These are phyloP conservation scores for Fraxinus greggii DNA, from an alignment of 305 asterid species.

Conservation along the genomic window DNA sequence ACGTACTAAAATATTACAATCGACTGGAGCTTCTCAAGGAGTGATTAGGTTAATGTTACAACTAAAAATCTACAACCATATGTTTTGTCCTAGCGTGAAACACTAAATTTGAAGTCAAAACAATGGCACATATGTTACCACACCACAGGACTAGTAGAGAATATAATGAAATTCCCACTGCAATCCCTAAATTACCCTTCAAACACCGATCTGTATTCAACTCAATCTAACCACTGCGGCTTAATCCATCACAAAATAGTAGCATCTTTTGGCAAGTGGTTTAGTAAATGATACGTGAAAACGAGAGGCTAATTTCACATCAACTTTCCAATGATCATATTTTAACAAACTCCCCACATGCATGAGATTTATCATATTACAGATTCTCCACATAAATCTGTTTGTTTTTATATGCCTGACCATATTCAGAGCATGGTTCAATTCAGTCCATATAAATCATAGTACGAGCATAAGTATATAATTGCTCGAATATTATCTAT, in stretches of 20 bases:
- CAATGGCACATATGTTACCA: not conserved
- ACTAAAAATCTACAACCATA: not conserved
- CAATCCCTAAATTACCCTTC: not conserved
- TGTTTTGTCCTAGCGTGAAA: not conserved
- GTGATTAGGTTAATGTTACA: too few relatives aligned
- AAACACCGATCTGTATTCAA: not conserved
- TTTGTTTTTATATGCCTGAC: not conserved
- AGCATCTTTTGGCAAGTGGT: not conserved
- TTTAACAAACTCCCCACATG: not conserved
- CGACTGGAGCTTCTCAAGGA: too few relatives aligned
- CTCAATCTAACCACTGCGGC: not conserved
- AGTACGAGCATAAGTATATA: not conserved
- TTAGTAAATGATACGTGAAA: not conserved
- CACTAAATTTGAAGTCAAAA: not conserved
- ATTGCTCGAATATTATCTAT: not conserved
- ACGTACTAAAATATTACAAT: too few relatives aligned
- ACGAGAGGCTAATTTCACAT: not conserved
- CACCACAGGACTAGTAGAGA: not conserved
- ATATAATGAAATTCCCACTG: not conserved
- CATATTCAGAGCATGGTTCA: not conserved
- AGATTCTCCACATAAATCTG: not conserved
- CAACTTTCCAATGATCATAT: not conserved
- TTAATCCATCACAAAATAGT: not conserved
- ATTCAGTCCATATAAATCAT: not conserved
- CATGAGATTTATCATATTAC: not conserved